Conservation (phyloP, 2,329 filamentous ascomycete genomes). For the Fusarium ramigenum region DNA sequence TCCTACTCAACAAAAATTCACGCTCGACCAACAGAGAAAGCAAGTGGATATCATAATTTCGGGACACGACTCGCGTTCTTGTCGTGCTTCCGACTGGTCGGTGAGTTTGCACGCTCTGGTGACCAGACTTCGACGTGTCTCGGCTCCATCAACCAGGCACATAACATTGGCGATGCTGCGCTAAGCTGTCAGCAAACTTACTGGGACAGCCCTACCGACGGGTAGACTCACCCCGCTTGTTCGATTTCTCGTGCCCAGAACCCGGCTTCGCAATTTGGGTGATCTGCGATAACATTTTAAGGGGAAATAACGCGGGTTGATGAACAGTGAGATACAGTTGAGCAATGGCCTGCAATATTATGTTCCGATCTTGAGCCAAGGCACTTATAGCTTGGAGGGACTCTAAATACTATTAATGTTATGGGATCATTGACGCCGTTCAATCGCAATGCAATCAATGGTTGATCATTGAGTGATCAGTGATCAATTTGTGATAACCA, state of each 20-base stretch:
- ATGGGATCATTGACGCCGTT: neutral
- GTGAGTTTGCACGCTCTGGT: neutral
- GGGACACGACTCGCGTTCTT: rapidly evolving
- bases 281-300: neutral
- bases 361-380: neutral
- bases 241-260: neutral
- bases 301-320: rapidly evolving
- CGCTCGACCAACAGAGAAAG: neutral
- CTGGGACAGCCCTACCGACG: neutral
- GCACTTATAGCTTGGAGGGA: neutral
- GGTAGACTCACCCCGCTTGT: rapidly evolving
- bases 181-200: neutral
- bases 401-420: neutral
- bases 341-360: rapidly evolving
- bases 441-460: neutral
- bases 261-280: rapidly evolving
- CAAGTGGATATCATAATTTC: neutral
- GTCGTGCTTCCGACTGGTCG: rapidly evolving
- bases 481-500: no score
- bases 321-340: rapidly evolving
- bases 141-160: rapidly evolving
- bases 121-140: neutral
- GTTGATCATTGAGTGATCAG: neutral
- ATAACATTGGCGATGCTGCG: neutral
- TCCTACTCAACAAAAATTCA: neutral